Evolutionary conservation across 129 eudicot genomes (phyloP).

Genomic region (Tanacetum coccineum): DNA sequence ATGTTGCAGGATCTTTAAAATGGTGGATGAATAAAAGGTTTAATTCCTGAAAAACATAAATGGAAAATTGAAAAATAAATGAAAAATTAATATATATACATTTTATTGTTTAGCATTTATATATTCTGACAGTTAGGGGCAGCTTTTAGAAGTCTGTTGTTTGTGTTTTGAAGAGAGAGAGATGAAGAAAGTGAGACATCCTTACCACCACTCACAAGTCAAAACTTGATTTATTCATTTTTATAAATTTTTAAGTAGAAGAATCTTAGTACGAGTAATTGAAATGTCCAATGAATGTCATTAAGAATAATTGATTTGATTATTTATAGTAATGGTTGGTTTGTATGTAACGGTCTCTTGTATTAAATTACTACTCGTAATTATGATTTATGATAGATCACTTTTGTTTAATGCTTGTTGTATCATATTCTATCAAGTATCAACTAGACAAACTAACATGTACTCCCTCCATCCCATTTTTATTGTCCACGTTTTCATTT

Average conservation of each 20-base stretch:
- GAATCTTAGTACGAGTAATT: not conserved
- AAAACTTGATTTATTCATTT: constrained; percentile 30
- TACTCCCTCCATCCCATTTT: too few relatives aligned
- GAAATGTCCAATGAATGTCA: constrained; percentile 1
- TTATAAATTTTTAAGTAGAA: not conserved
- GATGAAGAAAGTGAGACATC: constrained; percentile 28
- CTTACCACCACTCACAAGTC: constrained; percentile 46
- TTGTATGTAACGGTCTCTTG: not conserved
- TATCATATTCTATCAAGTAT: too few relatives aligned
- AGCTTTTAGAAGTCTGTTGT: constrained; percentile 33
- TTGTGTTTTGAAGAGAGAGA: constrained; percentile 19
- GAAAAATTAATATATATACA: constrained; percentile 27
- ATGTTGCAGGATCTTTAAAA: constrained; percentile 48
- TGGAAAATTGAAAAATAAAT: constrained; percentile 21
- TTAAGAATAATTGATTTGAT: not conserved
- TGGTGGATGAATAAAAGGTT: constrained; percentile 17
- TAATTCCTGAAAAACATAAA: constrained; percentile 28
- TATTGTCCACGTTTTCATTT: too few relatives aligned
- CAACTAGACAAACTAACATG: too few relatives aligned
- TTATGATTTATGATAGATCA: not conserved
- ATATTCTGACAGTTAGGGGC: constrained; percentile 41
- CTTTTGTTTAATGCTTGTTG: too few relatives aligned
- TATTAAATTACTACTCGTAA: not conserved
- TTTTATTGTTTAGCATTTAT: constrained; percentile 43
- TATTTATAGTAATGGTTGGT: not conserved